Percentiles rank a stretch among this genome's conserved stretches.
These are phyloP conservation scores for Solanum dulcamara DNA, from an alignment of 257 asterid genomes.

Conservation along the genomic window DNA sequence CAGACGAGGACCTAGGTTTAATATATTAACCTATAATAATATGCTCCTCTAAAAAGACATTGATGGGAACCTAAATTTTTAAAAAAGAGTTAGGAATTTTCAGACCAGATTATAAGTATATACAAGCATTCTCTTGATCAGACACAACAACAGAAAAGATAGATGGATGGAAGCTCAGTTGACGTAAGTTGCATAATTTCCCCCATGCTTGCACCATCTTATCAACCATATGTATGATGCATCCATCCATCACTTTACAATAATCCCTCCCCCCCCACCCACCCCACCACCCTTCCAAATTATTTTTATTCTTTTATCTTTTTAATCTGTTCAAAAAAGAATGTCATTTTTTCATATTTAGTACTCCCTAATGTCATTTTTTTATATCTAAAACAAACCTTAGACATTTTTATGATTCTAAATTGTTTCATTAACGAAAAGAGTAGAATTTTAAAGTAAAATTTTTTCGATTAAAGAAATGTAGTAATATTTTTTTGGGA, in stretches of 20 bases:
- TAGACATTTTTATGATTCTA: neutral
- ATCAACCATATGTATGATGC: neutral
- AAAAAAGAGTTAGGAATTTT: neutral
- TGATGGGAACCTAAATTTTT: neutral
- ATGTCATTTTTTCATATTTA: neutral
- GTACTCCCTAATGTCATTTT: neutral
- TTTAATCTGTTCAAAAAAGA: neutral
- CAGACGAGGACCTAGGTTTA: neutral
- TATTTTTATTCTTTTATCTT: too few species aligned
- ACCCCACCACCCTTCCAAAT: neutral
- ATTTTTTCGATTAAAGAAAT: neutral
- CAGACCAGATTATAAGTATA: neutral
- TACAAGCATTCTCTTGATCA: neutral
- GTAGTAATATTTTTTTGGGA: neutral
- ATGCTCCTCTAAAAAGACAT: neutral
- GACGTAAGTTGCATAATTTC: neutral
- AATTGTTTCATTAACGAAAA: neutral
- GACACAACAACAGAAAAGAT: conserved; percentile 8
- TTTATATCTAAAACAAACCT: neutral
- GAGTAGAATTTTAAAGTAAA: neutral
- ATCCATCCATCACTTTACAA: neutral
- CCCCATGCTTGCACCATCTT: neutral
- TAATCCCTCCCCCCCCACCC: neutral
- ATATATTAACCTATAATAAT: neutral
- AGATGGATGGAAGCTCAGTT: conserved; percentile 2